Conservation (phyloP, 495 filamentous ascomycete species). For the Staphylotrichum tortipilum region DNA sequence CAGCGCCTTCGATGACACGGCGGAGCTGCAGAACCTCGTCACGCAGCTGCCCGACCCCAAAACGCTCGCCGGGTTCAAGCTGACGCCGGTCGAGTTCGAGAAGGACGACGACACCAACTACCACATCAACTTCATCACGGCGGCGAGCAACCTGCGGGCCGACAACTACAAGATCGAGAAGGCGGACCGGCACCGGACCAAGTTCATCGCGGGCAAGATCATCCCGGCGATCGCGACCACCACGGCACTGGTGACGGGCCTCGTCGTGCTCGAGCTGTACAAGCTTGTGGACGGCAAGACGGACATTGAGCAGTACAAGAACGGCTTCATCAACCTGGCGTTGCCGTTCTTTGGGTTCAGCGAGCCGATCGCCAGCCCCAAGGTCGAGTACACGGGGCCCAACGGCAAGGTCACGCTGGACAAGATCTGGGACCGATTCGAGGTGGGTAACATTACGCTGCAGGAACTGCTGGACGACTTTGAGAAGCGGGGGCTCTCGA, state of each 20-base stretch:
- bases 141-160: constrained; percentile 90
- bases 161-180: constrained; percentile 94
- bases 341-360: constrained; percentile 97
- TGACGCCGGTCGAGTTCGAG: constrained; percentile 93
- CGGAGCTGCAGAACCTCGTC: constrained; percentile 62
- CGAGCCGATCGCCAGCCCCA: constrained; percentile 86
- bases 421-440: constrained; percentile 97
- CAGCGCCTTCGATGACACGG: constrained; percentile 55
- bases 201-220: constrained; percentile 99
- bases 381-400: constrained; percentile 73
- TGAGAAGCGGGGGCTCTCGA: constrained; percentile 64
- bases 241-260: constrained; percentile 87
- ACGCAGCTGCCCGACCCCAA: constrained; percentile 66
- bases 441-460: constrained; percentile 78
- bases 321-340: constrained; percentile 95
- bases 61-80: constrained; percentile 72
- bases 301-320: constrained; percentile 97
- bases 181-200: constrained; percentile 93
- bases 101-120: constrained; percentile 98
- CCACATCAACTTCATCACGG: constrained; percentile 99
- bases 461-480: constrained; percentile 77
- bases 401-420: constrained; percentile 78
- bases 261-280: constrained; percentile 88
- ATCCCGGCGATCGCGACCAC: constrained; percentile 98
- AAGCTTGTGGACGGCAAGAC: constrained; percentile 94